phyloP scores from a whole-genome alignment of 495 filamentous ascomycete species.

The Daldinia caldariorum region DNA sequence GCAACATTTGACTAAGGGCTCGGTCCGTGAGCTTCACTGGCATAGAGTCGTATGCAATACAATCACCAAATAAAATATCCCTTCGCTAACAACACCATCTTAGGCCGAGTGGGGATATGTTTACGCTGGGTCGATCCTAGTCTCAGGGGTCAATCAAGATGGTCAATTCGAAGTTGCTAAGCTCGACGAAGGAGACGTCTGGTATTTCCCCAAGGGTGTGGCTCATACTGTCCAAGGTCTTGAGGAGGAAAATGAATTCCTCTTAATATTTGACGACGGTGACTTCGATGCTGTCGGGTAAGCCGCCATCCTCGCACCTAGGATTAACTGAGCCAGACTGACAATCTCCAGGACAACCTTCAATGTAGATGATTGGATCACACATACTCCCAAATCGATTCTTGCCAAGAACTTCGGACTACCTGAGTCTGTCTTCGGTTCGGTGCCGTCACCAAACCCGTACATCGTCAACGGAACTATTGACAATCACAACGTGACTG shows the following conservation, averaged over 20 bases:
- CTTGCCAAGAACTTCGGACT: constrained; percentile 74
- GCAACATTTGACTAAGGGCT: constrained; percentile 70
- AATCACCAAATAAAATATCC: not conserved
- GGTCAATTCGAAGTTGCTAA: constrained; percentile 64
- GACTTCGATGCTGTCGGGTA: constrained; percentile 59
- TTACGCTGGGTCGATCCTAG: constrained; percentile 64
- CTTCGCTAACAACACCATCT: constrained; percentile 8
- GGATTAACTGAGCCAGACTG: not conserved
- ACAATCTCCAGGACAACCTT: constrained; percentile 63
- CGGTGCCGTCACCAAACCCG: constrained; percentile 64
- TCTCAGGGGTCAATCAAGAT: constrained; percentile 69
- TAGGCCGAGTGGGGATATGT: constrained; percentile 75
- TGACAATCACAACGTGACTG: constrained; percentile 60
- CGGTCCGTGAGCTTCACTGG: constrained; percentile 73
- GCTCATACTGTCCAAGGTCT: constrained; percentile 68
- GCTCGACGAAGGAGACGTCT: constrained; percentile 69
- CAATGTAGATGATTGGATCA: constrained; percentile 71
- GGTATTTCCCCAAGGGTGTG: constrained; percentile 74
- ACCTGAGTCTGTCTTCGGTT: constrained; percentile 63
- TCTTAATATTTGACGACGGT: constrained; percentile 73
- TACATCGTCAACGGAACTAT: constrained; percentile 68
- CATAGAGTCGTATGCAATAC: constrained; percentile 64
- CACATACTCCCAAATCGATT: constrained; percentile 67
- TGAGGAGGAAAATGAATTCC: constrained; percentile 71
- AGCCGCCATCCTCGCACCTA: constrained; percentile 2